Evolutionary conservation across 2,329 filamentous ascomycete genomes (phyloP).

Genomic region (Aureobasidium sp.): DNA sequence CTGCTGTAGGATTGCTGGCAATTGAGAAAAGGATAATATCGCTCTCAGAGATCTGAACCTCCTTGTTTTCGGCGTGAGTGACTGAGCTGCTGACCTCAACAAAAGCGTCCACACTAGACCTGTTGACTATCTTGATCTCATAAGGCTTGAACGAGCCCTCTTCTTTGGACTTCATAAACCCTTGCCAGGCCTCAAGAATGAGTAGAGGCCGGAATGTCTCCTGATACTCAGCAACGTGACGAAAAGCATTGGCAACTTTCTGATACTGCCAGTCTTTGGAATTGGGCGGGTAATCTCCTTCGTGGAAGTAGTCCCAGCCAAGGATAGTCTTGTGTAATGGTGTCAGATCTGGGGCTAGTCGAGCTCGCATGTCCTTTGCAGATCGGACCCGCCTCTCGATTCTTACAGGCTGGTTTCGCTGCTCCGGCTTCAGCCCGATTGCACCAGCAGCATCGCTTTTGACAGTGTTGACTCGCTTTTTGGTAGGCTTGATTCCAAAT

Average conservation of each 20-base stretch:
- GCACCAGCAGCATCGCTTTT: slow-evolving; percentile 27
- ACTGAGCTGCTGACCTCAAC: slow-evolving; percentile 85
- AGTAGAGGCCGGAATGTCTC: slow-evolving; percentile 84
- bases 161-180: slow-evolving; percentile 82
- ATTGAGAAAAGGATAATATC: slow-evolving; percentile 85
- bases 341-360: slow-evolving; percentile 82
- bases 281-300: slow-evolving; percentile 75
- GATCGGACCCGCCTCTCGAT: slow-evolving; percentile 75
- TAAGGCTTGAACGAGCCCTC: slow-evolving; percentile 75
- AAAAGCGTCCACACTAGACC: slow-evolving; percentile 86
- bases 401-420: slow-evolving; percentile 67
- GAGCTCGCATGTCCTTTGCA: slow-evolving; percentile 87
- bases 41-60: slow-evolving; percentile 69
- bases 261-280: slow-evolving; percentile 63
- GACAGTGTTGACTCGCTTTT: slow-evolving; percentile 36
- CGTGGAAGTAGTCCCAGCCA: slow-evolving; percentile 90
- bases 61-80: slow-evolving; percentile 61
- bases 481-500: slow-evolving; percentile 46
- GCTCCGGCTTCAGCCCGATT: slow-evolving; percentile 33
- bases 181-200: slow-evolving; percentile 90
- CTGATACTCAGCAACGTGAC: slow-evolving; percentile 72
- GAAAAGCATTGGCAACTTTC: slow-evolving; percentile 70
- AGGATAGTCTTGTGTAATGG: slow-evolving; percentile 78
- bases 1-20: slow-evolving; percentile 60
- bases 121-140: slow-evolving; percentile 78